phyloP scores from a whole-genome alignment of 805 yeast species.

The Ogataea wickerhamii region DNA sequence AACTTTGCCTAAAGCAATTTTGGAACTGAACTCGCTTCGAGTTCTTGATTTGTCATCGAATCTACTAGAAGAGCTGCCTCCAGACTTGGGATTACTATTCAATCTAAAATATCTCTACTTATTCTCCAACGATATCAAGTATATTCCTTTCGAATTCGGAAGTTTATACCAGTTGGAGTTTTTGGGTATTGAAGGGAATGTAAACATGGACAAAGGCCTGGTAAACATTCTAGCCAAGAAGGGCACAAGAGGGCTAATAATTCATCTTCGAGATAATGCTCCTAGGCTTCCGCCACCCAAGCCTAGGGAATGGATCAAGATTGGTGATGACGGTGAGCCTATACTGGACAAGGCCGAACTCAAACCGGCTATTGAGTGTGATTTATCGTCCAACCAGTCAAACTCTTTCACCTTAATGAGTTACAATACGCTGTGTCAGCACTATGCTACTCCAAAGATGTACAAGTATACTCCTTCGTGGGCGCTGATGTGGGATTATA shows the following conservation, averaged over 20 bases:
- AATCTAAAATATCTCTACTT: conserved; percentile 77
- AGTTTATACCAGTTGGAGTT: conserved; percentile 78
- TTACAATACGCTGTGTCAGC: conserved; percentile 92
- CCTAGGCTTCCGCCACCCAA: conserved; percentile 63
- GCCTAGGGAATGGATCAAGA: conserved; percentile 78
- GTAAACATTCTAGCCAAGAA: conserved; percentile 69
- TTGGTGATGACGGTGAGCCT: conserved; percentile 74
- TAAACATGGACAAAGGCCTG: conserved; percentile 56
- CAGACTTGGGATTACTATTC: conserved; percentile 79
- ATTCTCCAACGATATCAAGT: conserved; percentile 78
- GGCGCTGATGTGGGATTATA: conserved; percentile 93
- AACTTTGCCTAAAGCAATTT: conserved; percentile 62
- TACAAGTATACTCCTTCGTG: conserved; percentile 95
- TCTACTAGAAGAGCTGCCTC: conserved; percentile 65
- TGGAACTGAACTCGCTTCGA: conserved; percentile 66
- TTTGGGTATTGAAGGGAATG: conserved; percentile 92
- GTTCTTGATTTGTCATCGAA: conserved; percentile 85
- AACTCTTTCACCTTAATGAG: conserved; percentile 71
- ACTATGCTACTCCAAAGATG: conserved; percentile 88
- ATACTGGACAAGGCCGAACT: conserved; percentile 26
- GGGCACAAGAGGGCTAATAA: conserved; percentile 81
- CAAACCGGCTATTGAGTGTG: conserved; percentile 23
- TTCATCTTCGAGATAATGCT: conserved; percentile 76
- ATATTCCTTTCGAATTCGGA: conserved; percentile 83
- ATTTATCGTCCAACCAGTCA: conserved; percentile 28